A percentile compares a stretch with the other conserved stretches of the same genome.
phyloP scores from a whole-genome alignment of 1,284 basidiomycete species.

The Trichosporon sp. region DNA sequence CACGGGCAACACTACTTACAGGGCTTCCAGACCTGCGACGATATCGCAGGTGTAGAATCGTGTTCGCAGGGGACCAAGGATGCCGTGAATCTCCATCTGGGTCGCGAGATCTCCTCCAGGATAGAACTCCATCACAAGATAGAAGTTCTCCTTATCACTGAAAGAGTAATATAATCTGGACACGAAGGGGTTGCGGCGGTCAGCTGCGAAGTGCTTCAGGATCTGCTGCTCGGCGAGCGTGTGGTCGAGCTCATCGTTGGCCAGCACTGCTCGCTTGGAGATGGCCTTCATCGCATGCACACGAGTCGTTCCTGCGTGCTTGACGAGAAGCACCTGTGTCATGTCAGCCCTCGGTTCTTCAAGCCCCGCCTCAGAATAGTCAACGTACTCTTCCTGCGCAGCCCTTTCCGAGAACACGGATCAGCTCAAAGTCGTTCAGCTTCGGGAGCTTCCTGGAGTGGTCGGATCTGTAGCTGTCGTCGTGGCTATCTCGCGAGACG shows the following conservation, averaged over 20 bases:
- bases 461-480: background rate
- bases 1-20: conserved; percentile 47
- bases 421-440: conserved; percentile 91
- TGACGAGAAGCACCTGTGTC: conserved; percentile 67
- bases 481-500: conserved; percentile 9
- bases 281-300: conserved; percentile 93
- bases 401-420: conserved; percentile 90
- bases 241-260: conserved; percentile 91
- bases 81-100: conserved; percentile 89
- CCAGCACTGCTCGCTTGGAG: conserved; percentile 90
- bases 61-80: conserved; percentile 83
- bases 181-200: conserved; percentile 77
- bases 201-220: conserved; percentile 74
- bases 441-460: conserved; percentile 50
- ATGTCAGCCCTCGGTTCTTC: background rate
- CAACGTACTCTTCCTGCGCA: conserved; percentile 75
- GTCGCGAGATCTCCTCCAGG: conserved; percentile 95
- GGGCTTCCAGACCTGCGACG: conserved; percentile 85
- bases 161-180: conserved; percentile 94
- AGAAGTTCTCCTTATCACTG: conserved; percentile 90
- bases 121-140: conserved; percentile 71
- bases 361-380: background rate
- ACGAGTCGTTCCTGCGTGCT: conserved; percentile 64
- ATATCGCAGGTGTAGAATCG: conserved; percentile 96
- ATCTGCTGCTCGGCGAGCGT: conserved; percentile 93